Percentiles rank a stretch among this genome's conserved stretches.
Conservation (phyloP, 1,284 basidiomycete species). For the Cronartium quercuum region DNA sequence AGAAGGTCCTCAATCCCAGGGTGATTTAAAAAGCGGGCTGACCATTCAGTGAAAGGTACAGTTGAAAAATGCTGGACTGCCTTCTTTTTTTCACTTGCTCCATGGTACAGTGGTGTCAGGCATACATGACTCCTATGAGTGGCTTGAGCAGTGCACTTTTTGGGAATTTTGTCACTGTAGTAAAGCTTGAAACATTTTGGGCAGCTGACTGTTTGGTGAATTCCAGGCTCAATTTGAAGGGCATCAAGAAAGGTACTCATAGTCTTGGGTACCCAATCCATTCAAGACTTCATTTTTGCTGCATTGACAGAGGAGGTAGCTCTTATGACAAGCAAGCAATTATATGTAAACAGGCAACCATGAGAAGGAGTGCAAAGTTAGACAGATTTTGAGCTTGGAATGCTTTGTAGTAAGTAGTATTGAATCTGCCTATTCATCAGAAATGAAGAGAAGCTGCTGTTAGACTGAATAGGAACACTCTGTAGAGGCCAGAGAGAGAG, state of each 20-base stretch:
- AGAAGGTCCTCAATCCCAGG: constrained; percentile 7
- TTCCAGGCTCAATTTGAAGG: background rate
- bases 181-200: background rate
- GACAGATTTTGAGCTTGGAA: background rate
- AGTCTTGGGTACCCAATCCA: background rate
- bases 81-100: background rate
- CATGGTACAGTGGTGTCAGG: background rate
- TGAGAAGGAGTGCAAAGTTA: background rate
- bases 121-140: background rate
- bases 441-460: no score
- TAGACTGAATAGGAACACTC: no score
- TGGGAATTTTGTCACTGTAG: background rate
- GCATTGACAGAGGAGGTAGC: background rate
- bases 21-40: background rate
- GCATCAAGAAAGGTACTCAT: constrained; percentile 1
- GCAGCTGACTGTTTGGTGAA: background rate
- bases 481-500: no score
- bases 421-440: no score
- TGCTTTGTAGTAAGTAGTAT: background rate
- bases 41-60: constrained; percentile 9
- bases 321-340: background rate
- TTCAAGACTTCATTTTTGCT: background rate
- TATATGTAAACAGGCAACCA: background rate
- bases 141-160: background rate
- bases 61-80: background rate